Evolutionary conservation across 2,329 filamentous ascomycete species (phyloP).

Genomic region (Aspergillus luchuensis): DNA sequence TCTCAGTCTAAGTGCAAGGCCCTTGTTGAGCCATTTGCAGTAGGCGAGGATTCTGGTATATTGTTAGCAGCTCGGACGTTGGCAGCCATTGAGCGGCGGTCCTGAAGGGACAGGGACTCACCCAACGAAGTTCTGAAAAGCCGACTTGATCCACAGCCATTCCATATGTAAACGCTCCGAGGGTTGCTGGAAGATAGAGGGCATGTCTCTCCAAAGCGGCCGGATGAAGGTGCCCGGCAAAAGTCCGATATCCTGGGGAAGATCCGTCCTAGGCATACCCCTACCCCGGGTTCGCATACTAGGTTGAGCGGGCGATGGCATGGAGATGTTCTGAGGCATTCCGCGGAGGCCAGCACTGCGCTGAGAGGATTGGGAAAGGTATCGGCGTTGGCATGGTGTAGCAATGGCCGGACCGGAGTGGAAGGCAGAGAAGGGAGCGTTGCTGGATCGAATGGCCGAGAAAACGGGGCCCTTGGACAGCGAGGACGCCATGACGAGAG

Average conservation of each 20-base stretch:
- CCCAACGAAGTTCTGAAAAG: slow-evolving; percentile 38
- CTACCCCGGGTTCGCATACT: slow-evolving; percentile 42
- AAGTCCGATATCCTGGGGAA: slow-evolving; percentile 50
- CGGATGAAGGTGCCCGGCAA: slow-evolving; percentile 47
- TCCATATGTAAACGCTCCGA: slow-evolving; percentile 40
- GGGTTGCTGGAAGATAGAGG: slow-evolving; percentile 43
- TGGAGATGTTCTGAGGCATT: slow-evolving; percentile 24
- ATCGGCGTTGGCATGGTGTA: slow-evolving; percentile 32
- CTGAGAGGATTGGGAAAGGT: slow-evolving; percentile 38
- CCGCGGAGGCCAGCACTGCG: slow-evolving; percentile 19
- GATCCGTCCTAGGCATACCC: slow-evolving; percentile 32
- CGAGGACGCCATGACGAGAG: slow-evolving; percentile 36
- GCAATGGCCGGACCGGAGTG: slow-evolving; percentile 10
- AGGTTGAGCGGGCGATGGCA: slow-evolving; percentile 38
- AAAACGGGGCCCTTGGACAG: slow-evolving; percentile 28
- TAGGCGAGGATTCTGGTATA: slow-evolving; percentile 33
- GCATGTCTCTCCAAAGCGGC: slow-evolving; percentile 43
- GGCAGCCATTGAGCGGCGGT: neutral
- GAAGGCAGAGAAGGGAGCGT: slow-evolving; percentile 15
- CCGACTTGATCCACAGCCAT: slow-evolving; percentile 42
- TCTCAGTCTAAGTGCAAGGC: slow-evolving; percentile 37
- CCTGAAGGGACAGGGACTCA: slow-evolving; percentile 21
- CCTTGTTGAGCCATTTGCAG: slow-evolving; percentile 35
- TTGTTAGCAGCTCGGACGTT: slow-evolving; percentile 15
- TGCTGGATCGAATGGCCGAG: slow-evolving; percentile 20